Evolutionary conservation across 257 asterid genomes (phyloP), one percentile per base, ranked within the genome.

Genomic region (Perilla frutescens): DNA sequence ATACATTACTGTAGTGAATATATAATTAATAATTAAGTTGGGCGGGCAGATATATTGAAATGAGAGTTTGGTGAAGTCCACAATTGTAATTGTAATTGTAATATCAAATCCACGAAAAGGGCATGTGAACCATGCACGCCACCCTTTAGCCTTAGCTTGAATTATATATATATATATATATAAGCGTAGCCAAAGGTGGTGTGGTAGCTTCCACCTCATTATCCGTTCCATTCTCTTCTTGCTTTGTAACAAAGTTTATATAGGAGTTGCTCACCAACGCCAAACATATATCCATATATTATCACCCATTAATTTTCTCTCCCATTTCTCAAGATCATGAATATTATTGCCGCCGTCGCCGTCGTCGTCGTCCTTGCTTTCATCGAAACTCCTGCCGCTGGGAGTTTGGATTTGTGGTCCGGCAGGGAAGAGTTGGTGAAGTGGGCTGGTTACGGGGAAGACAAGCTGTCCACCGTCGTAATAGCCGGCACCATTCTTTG

Each of bases 371-470:
- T 68, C 66, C 20, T 81, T 12, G 48, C 64, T 41, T 59, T 71
- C 61, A 31, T 78, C 1, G 76, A 51, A 32, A 54, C 29, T 48
- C 73, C 51, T 5, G 56, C 40, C 36, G 0, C 3, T 10, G 51
- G 74, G 56, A 31, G 47, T 14, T 62, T 51, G 3, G 84, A 78
- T 43, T 72, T 81, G 8, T 20, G 84, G 8, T 72, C 82, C 10
- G 82, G 83, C 53, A 74, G 88, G 71, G 91, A 87, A 0, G 96
- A 90, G 26, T 61, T 79, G 72, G 90, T 87, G 44, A 44, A 76
- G 63, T 74, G 89, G 76, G 96, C 93, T 51, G 96, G 97, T 7
- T 91, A 91, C 53, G 98, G 98, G 36, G 98, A 93, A 68, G 96
- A 88, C 54, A 91, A 88, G 89, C 91, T 90, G 55, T 84, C 89